Evolutionary conservation across 225 moss, liverwort and hornwort genomes (phyloP).

Genomic region (Bryoerythrophyllum caledonicum): DNA sequence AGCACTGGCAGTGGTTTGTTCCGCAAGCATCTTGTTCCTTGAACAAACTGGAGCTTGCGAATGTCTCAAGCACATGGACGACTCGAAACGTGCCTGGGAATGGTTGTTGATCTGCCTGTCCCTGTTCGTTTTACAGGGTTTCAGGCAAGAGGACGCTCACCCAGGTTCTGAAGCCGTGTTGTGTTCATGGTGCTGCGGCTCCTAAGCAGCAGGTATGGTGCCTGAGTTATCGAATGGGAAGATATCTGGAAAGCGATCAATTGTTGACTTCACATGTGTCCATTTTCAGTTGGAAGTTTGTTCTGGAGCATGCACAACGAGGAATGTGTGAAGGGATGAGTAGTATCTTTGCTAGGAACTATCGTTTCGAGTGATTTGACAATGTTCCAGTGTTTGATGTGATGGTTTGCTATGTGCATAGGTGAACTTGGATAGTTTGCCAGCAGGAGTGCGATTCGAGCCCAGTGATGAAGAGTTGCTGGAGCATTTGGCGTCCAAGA

Average conservation of each 20-base stretch:
- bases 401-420: slow-evolving; percentile 17
- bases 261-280: background rate
- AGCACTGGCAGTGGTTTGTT: background rate
- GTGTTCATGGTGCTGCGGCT: slow-evolving; percentile 18
- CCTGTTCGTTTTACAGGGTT: slow-evolving; percentile 39
- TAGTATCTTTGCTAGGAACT: background rate
- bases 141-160: slow-evolving; percentile 32
- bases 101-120: background rate
- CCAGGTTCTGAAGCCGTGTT: slow-evolving; percentile 29
- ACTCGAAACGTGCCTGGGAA: background rate
- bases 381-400: background rate
- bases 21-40: background rate
- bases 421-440: slow-evolving; percentile 65
- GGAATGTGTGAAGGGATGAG: background rate
- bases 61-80: background rate
- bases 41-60: background rate
- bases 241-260: background rate
- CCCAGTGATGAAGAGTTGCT: slow-evolving; percentile 91
- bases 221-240: background rate
- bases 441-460: slow-evolving; percentile 92
- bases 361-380: background rate
- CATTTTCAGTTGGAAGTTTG: background rate
- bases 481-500: slow-evolving; percentile 60
- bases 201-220: slow-evolving; percentile 36
- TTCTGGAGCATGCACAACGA: background rate